These are phyloP conservation scores for Clitoria ternatea DNA, from an alignment of 306 rosid genomes.

Conservation along the genomic window DNA sequence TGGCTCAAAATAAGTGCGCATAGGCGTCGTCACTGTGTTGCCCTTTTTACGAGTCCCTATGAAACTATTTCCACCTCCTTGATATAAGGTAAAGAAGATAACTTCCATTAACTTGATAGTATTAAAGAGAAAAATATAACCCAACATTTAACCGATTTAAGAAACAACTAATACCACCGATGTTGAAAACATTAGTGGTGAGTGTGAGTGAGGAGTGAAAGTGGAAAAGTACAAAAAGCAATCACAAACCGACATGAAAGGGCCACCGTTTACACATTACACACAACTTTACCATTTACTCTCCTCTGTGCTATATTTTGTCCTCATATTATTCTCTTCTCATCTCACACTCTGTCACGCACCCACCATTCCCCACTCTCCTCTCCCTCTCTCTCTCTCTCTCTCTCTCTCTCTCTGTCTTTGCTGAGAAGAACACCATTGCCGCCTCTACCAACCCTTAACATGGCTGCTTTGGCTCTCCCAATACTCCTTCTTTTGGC, in stretches of 20 bases:
- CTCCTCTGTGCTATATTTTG: constrained; percentile 22
- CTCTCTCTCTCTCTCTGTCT: background rate
- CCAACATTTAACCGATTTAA: too few species aligned
- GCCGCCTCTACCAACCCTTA: background rate
- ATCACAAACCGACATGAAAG: constrained; percentile 33
- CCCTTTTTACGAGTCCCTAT: constrained; percentile 38
- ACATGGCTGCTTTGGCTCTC: constrained; percentile 55
- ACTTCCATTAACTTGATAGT: too few species aligned
- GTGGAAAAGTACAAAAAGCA: constrained; percentile 29
- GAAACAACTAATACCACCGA: too few species aligned
- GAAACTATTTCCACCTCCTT: constrained; percentile 21
- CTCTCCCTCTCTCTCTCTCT: background rate
- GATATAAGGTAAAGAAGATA: constrained; percentile 34
- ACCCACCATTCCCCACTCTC: constrained; percentile 20
- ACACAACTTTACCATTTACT: constrained; percentile 6
- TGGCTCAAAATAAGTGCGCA: background rate
- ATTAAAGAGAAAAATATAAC: too few species aligned
- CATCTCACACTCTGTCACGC: constrained; percentile 31
- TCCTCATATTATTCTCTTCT: constrained; percentile 18
- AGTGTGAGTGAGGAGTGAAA: background rate
- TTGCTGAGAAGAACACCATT: background rate
- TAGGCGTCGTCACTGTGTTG: background rate
- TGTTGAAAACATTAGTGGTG: too few species aligned
- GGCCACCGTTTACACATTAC: constrained; percentile 31
- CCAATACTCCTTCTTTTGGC: constrained; percentile 53